Evolutionary conservation across 2,329 filamentous ascomycete genomes (phyloP).

Genomic region (Penicillium sp.): DNA sequence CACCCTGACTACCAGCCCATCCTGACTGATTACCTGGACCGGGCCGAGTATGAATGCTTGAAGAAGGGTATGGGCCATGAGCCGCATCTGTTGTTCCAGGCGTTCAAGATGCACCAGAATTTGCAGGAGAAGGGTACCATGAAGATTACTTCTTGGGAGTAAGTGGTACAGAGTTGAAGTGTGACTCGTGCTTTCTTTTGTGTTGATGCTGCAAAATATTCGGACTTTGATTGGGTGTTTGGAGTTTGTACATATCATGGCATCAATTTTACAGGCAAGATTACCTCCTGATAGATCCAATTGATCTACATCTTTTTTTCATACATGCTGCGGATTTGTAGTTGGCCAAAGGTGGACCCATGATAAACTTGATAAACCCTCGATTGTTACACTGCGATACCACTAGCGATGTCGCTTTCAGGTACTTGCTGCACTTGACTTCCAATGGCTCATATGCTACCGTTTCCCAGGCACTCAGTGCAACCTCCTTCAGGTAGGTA

Average conservation of each 20-base stretch:
- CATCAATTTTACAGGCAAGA: neutral
- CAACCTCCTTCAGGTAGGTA: too few species aligned
- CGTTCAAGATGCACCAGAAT: conserved; percentile 87
- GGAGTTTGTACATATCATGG: conserved; percentile 1
- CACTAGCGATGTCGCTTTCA: too few species aligned
- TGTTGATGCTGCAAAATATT: neutral
- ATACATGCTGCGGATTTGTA: neutral
- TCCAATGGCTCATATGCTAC: too few species aligned
- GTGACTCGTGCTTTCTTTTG: neutral
- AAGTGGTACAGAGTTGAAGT: conserved; percentile 9
- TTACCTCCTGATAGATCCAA: neutral
- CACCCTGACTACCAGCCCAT: conserved; percentile 85
- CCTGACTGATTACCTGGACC: conserved; percentile 77
- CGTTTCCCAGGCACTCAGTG: too few species aligned
- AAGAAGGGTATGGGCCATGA: conserved; percentile 87
- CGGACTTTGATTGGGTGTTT: neutral
- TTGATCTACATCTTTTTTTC: neutral
- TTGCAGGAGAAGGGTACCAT: conserved; percentile 81
- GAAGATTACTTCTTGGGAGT: conserved; percentile 72
- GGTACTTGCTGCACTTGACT: too few species aligned
- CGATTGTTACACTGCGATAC: too few species aligned
- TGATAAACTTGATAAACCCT: too few species aligned
- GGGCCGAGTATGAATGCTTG: conserved; percentile 83
- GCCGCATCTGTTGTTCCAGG: conserved; percentile 82
- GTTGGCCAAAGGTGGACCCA: neutral